Conservation (phyloP, 1,139 yeast genomes). For the Candida dubliniensis region DNA sequence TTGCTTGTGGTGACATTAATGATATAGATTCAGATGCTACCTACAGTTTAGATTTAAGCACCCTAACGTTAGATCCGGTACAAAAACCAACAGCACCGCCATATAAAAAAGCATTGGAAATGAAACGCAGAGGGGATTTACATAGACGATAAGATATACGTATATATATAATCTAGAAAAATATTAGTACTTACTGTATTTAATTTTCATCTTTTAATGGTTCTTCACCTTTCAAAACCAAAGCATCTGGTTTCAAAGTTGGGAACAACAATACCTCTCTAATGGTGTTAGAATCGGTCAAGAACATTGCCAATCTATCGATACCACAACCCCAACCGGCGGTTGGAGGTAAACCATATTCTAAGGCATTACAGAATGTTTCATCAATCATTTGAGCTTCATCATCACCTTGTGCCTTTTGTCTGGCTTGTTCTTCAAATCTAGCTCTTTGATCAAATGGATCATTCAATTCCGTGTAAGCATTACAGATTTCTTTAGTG, state of each 20-base stretch:
- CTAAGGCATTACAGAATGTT: constrained; percentile 95
- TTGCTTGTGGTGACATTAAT: constrained; percentile 90
- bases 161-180: constrained; percentile 1
- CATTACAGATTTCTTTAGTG: constrained; percentile 96
- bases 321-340: constrained; percentile 99
- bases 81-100: constrained; percentile 97
- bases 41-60: constrained; percentile 58
- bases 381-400: constrained; percentile 97
- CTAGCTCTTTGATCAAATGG: constrained; percentile 97
- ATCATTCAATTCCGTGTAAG: constrained; percentile 98
- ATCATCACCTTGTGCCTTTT: constrained; percentile 98
- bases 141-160: constrained; percentile 19
- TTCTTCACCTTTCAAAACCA: constrained; percentile 40
- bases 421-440: constrained; percentile 98
- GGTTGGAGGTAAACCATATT: constrained; percentile 98
- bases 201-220: constrained; percentile 11
- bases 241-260: constrained; percentile 90
- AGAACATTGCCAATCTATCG: constrained; percentile 96
- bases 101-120: constrained; percentile 83
- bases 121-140: constrained; percentile 73
- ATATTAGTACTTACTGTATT: neutral
- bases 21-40: constrained; percentile 95
- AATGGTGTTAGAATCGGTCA: constrained; percentile 93
- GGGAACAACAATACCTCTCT: constrained; percentile 98
- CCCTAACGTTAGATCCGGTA: constrained; percentile 76